phyloP scores from a whole-genome alignment of 176 grass and related monocot species.

The Puya raimondii region DNA sequence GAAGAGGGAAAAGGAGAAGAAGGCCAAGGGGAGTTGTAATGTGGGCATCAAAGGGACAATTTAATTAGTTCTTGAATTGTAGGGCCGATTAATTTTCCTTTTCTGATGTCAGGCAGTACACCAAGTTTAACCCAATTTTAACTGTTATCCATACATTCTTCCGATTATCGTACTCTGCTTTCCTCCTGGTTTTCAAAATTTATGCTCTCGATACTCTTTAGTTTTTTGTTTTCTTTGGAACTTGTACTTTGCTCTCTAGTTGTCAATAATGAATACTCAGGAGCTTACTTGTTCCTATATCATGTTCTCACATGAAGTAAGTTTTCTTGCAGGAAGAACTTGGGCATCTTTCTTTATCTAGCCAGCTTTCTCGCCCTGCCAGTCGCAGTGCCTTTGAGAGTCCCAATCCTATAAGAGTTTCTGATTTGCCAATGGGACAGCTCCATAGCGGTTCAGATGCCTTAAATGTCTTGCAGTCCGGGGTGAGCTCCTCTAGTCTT shows the following conservation, averaged over 20 bases:
- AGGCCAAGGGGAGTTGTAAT: too few species aligned
- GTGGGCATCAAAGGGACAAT: too few species aligned
- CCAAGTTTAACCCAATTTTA: too few species aligned
- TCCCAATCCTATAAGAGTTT: constrained; percentile 31
- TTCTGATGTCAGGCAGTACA: too few species aligned
- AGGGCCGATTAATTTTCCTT: too few species aligned
- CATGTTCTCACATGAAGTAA: background rate
- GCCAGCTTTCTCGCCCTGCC: constrained; percentile 46
- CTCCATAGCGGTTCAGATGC: constrained; percentile 46
- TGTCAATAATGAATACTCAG: background rate
- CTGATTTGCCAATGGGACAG: constrained; percentile 33
- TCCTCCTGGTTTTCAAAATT: too few species aligned
- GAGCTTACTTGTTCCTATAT: background rate
- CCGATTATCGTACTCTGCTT: too few species aligned
- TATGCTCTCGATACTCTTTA: too few species aligned
- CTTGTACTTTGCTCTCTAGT: background rate
- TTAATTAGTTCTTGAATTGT: too few species aligned
- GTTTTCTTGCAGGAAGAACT: constrained; percentile 58
- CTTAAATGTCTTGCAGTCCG: constrained; percentile 56
- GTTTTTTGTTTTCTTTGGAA: too few species aligned
- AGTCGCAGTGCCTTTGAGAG: constrained; percentile 53
- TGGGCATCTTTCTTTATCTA: constrained; percentile 16
- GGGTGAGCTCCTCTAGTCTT: constrained; percentile 61
- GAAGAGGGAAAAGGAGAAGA: too few species aligned
- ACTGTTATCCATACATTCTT: too few species aligned